Evolutionary conservation across 2,329 filamentous ascomycete species (phyloP), one percentile per base, ranked within the genome.

Genomic region (Dothiorella sarmentorum): DNA sequence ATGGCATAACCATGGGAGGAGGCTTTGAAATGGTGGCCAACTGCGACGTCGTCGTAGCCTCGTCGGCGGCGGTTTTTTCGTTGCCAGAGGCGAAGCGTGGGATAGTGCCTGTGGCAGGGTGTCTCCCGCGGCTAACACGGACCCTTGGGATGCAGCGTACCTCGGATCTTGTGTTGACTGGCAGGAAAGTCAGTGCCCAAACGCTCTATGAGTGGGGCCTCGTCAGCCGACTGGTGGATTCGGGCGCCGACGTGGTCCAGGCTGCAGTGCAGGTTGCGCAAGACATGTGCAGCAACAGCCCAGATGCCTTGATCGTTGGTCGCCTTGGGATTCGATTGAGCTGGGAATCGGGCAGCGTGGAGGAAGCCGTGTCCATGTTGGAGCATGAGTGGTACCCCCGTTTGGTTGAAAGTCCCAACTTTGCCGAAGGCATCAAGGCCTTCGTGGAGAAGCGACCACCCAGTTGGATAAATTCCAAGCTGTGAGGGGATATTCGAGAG

Each of bases 1-100:
- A 82, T 62, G 80, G 80, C 0, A 73, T 75, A 18, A 76, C 77
- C 1, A 69, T 80, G 60, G 80, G 80, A 0, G 80, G 79, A 5
- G 79, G 79, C 0, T 80, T 79, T 60, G 79, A 82, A 66, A 76
- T 80, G 52, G 72, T 73, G 7, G 66, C 78, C 42, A 79, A 79
- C 61, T 80, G 76, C 55, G 77, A 80, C 60, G 67, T 81, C 60
- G 75, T 80, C 4, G 67, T 80, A 7, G 78, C 78, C 0, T 73
- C 74, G 0, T 71, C 75, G 0, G 71, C 72, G 2, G 77, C 78
- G 2, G 71, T 68, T 2, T 80, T 81, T 60, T 74, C 70, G 0
- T 66, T 81, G 3, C 77, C 78, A 1, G 78, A 81, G 62, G 76
- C 73, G 2, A 76, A 74, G 63, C 71, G 77, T 20, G 78, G 78